Percentiles rank a stretch among this genome's conserved stretches.
Conservation (phyloP, 768 basidiomycete species). For the Rhodosporidiobolus sp. region DNA sequence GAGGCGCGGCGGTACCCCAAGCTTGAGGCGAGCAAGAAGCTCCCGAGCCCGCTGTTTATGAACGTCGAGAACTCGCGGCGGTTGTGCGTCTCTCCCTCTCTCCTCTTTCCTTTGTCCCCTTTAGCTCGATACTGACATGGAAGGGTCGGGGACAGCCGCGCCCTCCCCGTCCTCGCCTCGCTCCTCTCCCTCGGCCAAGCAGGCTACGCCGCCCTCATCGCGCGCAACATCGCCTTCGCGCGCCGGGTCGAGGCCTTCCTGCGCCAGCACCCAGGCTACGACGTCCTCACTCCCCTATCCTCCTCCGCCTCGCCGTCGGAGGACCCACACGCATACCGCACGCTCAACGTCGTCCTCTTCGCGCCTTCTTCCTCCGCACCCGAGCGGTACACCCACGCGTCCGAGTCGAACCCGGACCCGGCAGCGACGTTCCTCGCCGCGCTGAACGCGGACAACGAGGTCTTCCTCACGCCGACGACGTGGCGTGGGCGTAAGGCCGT, state of each 20-base stretch:
- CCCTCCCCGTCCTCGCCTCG: conserved; percentile 51
- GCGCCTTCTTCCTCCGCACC: conserved; percentile 18
- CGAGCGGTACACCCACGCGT: not conserved
- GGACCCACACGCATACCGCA: conserved; percentile 27
- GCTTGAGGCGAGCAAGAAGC: conserved; percentile 28
- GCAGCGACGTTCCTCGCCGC: conserved; percentile 41
- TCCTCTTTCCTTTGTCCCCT: not conserved
- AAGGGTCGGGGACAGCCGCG: conserved; percentile 44
- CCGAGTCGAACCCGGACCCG: not conserved
- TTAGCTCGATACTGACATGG: not conserved
- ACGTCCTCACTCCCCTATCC: conserved; percentile 44
- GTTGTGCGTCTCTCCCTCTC: conserved; percentile 37
- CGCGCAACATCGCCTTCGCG: conserved; percentile 51
- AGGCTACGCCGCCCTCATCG: conserved; percentile 51
- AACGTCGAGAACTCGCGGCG: conserved; percentile 53
- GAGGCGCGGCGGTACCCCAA: not conserved
- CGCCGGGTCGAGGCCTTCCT: conserved; percentile 48
- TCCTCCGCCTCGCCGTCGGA: not conserved
- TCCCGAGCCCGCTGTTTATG: conserved; percentile 51
- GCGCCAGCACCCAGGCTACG: conserved; percentile 32
- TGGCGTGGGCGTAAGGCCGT: conserved; percentile 51
- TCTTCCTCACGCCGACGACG: conserved; percentile 50
- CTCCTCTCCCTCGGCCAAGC: conserved; percentile 50
- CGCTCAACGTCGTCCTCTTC: conserved; percentile 41
- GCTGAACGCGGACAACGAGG: conserved; percentile 49